These are phyloP conservation scores for Phlebiopsis flavidoalba DNA, from an alignment of 768 basidiomycete species.

Conservation along the genomic window DNA sequence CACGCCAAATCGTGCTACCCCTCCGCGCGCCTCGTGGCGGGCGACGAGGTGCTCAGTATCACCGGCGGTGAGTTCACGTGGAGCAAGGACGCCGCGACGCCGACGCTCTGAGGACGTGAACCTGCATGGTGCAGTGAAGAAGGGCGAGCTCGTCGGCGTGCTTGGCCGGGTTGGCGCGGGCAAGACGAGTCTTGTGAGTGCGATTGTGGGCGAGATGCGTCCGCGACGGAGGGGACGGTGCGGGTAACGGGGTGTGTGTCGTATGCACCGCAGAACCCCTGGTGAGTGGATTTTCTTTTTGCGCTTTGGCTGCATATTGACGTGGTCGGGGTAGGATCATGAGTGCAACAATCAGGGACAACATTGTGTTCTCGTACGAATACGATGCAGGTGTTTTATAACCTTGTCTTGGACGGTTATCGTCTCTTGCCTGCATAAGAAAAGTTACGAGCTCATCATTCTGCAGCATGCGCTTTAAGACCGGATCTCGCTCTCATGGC, in stretches of 20 bases:
- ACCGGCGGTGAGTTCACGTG: constrained; percentile 79
- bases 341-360: constrained; percentile 81
- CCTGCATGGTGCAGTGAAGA: constrained; percentile 59
- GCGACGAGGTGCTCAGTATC: constrained; percentile 71
- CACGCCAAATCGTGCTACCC: constrained; percentile 45
- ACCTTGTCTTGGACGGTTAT: constrained; percentile 75
- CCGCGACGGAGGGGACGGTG: constrained; percentile 67
- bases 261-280: constrained; percentile 85
- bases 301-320: not conserved
- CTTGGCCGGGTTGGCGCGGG: constrained; percentile 90
- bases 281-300: constrained; percentile 36
- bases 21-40: constrained; percentile 38
- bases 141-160: constrained; percentile 82
- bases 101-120: constrained; percentile 77
- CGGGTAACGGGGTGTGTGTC: constrained; percentile 64
- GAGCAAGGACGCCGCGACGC: constrained; percentile 48
- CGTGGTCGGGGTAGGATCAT: constrained; percentile 53
- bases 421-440: not conserved
- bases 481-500: constrained; percentile 77
- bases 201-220: constrained; percentile 88
- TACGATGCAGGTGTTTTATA: constrained; percentile 85
- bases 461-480: constrained; percentile 71
- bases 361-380: constrained; percentile 87
- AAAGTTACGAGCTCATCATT: constrained; percentile 9
- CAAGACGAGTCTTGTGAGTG: constrained; percentile 74